phyloP scores from a whole-genome alignment of 768 basidiomycete genomes.

The Scleroderma bovista region DNA sequence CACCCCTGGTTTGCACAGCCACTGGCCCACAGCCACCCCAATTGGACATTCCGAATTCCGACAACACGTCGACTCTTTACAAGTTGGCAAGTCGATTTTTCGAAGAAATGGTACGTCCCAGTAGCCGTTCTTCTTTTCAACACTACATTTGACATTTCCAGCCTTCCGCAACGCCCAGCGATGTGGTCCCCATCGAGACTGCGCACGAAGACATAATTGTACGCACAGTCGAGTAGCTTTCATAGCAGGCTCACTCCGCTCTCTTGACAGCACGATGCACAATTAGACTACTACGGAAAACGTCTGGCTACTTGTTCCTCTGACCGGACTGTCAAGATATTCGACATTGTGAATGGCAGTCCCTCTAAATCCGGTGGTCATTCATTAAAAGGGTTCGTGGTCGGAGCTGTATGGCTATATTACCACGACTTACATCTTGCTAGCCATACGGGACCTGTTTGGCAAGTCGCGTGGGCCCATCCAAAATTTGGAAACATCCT shows the following conservation, averaged over 20 bases:
- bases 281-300: constrained; percentile 96
- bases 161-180: constrained; percentile 32
- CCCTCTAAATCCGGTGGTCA: constrained; percentile 62
- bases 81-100: no score
- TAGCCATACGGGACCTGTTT: constrained; percentile 95
- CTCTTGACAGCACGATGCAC: constrained; percentile 86
- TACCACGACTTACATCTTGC: neutral
- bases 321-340: constrained; percentile 91
- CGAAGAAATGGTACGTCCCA: no score
- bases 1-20: neutral
- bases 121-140: no score
- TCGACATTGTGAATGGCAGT: constrained; percentile 90
- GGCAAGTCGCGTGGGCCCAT: constrained; percentile 98
- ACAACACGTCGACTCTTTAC: no score
- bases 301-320: constrained; percentile 95
- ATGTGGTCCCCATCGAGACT: constrained; percentile 86
- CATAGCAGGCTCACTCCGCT: neutral
- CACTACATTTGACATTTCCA: neutral
- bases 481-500: constrained; percentile 96
- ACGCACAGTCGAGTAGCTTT: constrained; percentile 8
- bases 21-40: neutral
- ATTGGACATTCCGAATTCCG: no score
- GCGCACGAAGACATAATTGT: constrained; percentile 99
- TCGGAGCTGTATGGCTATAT: neutral
- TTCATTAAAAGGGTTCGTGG: constrained; percentile 67